phyloP scores from a whole-genome alignment of 2,329 filamentous ascomycete species.

The Sclerotinia trifoliorum region DNA sequence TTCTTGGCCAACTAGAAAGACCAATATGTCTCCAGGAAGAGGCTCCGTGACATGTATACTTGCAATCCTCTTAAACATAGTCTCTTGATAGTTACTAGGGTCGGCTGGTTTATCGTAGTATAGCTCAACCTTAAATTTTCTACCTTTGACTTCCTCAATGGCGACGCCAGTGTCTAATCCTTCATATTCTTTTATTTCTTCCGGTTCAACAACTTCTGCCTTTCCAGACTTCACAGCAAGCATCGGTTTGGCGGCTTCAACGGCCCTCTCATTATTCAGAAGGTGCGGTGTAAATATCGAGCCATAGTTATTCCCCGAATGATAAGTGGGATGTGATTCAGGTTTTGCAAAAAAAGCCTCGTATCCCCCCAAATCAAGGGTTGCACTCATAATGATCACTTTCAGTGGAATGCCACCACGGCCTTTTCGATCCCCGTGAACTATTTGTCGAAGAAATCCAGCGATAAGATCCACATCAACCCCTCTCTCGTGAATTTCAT shows the following conservation, averaged over 20 bases:
- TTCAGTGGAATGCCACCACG: slow-evolving; percentile 76
- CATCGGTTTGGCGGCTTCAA: slow-evolving; percentile 14
- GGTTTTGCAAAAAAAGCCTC: slow-evolving; percentile 65
- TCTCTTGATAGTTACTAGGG: slow-evolving; percentile 68
- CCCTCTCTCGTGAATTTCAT: slow-evolving; percentile 95
- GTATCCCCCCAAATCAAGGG: slow-evolving; percentile 80
- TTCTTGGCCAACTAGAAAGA: slow-evolving; percentile 90
- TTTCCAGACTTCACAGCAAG: slow-evolving; percentile 10
- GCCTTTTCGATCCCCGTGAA: slow-evolving; percentile 60
- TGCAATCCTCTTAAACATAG: slow-evolving; percentile 77
- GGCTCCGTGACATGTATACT: slow-evolving; percentile 85
- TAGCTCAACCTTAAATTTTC: slow-evolving; percentile 81
- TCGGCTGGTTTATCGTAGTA: slow-evolving; percentile 73
- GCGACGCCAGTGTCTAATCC: slow-evolving; percentile 33
- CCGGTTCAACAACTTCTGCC: background rate
- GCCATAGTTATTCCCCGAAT: slow-evolving; percentile 35
- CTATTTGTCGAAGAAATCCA: slow-evolving; percentile 80
- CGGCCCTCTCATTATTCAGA: slow-evolving; percentile 13
- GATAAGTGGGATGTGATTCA: slow-evolving; percentile 33
- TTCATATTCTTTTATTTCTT: background rate
- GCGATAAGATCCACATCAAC: slow-evolving; percentile 90
- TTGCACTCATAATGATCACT: slow-evolving; percentile 95
- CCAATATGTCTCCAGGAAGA: slow-evolving; percentile 89
- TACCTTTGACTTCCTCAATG: slow-evolving; percentile 68
- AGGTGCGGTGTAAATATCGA: slow-evolving; percentile 33